Evolutionary conservation across 805 yeast genomes (phyloP), one percentile per base, ranked within the genome.

Genomic region (Blastobotrys attinorum): DNA sequence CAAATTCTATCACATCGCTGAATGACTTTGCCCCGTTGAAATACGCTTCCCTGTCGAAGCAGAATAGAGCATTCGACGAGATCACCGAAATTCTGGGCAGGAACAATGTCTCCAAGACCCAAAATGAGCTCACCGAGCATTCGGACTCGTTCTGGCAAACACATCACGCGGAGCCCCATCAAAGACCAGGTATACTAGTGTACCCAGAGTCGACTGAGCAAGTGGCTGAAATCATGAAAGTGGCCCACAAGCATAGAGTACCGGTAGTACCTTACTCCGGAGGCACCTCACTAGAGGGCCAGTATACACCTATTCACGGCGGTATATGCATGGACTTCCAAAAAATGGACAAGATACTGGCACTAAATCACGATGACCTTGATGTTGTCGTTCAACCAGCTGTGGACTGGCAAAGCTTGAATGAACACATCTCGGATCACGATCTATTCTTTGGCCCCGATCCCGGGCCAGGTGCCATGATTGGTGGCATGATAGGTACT

Each of bases 401-500:
- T 20, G 80, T 83, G 17, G 85, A 86, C 2, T 84, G 94, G 94
- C 84, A 81, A 56, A 83, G 77, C 22, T 63, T 84, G 45, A 81
- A 79, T 35, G 87, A 81, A 31, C 72, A 65, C 47, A 66, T 85
- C 47, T 61, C 57, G 16, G 73, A 68, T 15, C 58, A 71, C 46
- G 78, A 76, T 1, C 66, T 83, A 40, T 67, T 78, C 66, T 83
- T 85, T 58, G 92, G 90, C 0, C 88, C 92, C 3, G 95, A 85
- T 60, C 94, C 95, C 1, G 95, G 94, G 11, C 85, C 89, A 47
- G 90, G 90, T 15, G 95, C 95, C 2, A 70, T 79, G 45, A 77
- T 85, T 47, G 92, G 87, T 29, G 95, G 95, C 4, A 84, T 85
- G 92, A 77, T 83, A 31, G 84, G 77, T 18, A 84, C 87, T 2